phyloP scores from a whole-genome alignment of 192 early-diverging fungal species.

The Dissophora globulifera region DNA sequence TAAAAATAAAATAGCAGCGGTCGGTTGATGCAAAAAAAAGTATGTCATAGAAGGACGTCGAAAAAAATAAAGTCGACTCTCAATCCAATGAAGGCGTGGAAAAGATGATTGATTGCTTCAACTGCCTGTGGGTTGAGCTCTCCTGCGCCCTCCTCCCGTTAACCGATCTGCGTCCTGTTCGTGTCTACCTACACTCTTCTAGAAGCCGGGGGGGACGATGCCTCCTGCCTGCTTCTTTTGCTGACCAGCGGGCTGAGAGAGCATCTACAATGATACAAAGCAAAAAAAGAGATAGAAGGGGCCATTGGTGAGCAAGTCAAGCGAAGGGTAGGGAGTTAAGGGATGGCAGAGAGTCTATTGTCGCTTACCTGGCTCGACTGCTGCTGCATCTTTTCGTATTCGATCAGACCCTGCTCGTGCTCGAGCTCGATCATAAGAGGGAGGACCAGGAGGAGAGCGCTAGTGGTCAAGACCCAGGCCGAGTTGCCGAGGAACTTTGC shows the following conservation, averaged over 20 bases:
- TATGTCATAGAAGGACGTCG: not conserved
- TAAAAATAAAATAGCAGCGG: too few relatives aligned
- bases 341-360: too few relatives aligned
- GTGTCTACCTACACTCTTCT: not conserved
- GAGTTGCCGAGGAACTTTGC: constrained; percentile 80
- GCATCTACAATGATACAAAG: constrained; percentile 23
- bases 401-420: constrained; percentile 85
- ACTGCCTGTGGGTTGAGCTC: not conserved
- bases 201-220: constrained; percentile 48
- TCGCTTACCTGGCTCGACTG: constrained; percentile 55
- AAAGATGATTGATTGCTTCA: too few relatives aligned
- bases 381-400: constrained; percentile 79
- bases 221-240: constrained; percentile 46
- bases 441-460: constrained; percentile 82
- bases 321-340: not conserved
- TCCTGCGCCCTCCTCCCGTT: not conserved
- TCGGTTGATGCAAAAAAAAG: not conserved
- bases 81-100: not conserved
- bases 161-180: not conserved
- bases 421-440: constrained; percentile 90
- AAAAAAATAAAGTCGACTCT: not conserved
- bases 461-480: constrained; percentile 91
- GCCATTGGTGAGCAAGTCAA: not conserved
- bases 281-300: too few relatives aligned
- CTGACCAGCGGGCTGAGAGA: constrained; percentile 44